These are phyloP conservation scores for Puya raimondii DNA, from an alignment of 176 grass and related monocot species.

Conservation along the genomic window DNA sequence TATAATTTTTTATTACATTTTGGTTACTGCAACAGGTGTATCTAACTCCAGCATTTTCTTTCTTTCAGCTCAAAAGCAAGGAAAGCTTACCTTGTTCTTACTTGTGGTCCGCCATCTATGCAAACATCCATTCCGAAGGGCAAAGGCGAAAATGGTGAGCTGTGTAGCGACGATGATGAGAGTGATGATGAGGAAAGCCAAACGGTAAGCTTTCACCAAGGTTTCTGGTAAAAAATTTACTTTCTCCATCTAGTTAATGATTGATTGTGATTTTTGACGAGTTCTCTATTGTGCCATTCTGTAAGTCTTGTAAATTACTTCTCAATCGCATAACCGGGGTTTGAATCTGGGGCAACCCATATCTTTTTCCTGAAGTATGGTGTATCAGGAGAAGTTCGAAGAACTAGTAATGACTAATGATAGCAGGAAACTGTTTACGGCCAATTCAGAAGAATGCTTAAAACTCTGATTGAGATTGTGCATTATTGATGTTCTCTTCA, in stretches of 20 bases:
- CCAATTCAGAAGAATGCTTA: too few species aligned
- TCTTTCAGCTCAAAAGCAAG: conserved; percentile 77
- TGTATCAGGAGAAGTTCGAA: background rate
- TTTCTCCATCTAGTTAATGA: background rate
- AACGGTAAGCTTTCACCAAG: conserved; percentile 37
- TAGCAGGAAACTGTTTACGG: background rate
- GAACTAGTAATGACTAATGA: background rate
- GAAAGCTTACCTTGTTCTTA: conserved; percentile 93
- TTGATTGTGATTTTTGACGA: too few species aligned
- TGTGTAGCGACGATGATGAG: conserved; percentile 68
- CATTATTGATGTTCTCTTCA: conserved; percentile 1
- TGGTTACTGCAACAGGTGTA: background rate
- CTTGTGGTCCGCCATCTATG: conserved; percentile 65
- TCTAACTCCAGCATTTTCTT: background rate
- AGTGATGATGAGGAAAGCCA: conserved; percentile 36
- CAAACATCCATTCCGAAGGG: conserved; percentile 61
- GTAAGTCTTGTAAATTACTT: too few species aligned
- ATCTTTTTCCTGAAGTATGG: too few species aligned
- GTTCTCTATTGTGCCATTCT: too few species aligned
- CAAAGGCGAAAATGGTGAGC: conserved; percentile 70
- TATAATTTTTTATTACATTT: too few species aligned
- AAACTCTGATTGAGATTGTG: background rate
- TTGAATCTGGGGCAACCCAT: too few species aligned
- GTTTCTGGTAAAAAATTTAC: background rate
- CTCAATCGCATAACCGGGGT: too few species aligned